Evolutionary conservation across 768 basidiomycete species (phyloP).

Genomic region (Tricholomella constricta): DNA sequence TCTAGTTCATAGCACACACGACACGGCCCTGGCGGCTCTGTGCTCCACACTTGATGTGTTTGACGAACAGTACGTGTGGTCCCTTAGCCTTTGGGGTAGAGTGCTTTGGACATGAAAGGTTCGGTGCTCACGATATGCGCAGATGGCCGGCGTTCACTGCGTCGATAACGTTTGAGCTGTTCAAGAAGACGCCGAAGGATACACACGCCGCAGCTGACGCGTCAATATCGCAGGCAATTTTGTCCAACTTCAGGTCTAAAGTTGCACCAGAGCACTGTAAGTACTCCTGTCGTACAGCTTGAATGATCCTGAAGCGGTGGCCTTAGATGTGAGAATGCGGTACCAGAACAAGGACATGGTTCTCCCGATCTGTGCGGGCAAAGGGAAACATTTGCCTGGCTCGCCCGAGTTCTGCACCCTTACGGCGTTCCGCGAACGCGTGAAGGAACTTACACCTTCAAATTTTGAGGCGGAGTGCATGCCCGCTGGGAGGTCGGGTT

Average conservation of each 20-base stretch:
- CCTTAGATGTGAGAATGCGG: constrained; percentile 68
- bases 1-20: constrained; percentile 72
- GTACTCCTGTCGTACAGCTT: constrained; percentile 14
- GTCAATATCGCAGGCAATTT: constrained; percentile 38
- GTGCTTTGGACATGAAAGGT: neutral
- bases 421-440: constrained; percentile 59
- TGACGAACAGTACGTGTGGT: constrained; percentile 57
- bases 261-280: constrained; percentile 45
- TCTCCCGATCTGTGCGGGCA: constrained; percentile 64
- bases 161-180: constrained; percentile 74
- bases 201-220: constrained; percentile 13
- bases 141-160: constrained; percentile 81
- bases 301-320: neutral
- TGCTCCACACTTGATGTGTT: constrained; percentile 69
- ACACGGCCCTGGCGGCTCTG: constrained; percentile 68
- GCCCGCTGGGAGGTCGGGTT: constrained; percentile 26
- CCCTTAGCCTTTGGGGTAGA: neutral
- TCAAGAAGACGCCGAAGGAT: constrained; percentile 36
- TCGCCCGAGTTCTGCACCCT: constrained; percentile 76
- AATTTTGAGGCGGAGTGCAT: constrained; percentile 70
- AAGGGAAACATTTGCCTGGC: constrained; percentile 68
- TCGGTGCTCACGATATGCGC: constrained; percentile 1
- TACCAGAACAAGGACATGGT: constrained; percentile 69
- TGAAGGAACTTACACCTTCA: constrained; percentile 62
- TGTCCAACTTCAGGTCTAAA: constrained; percentile 38